Evolutionary conservation across 164 flowering plant species (phyloP).

Genomic region (Vitis labrusca): DNA sequence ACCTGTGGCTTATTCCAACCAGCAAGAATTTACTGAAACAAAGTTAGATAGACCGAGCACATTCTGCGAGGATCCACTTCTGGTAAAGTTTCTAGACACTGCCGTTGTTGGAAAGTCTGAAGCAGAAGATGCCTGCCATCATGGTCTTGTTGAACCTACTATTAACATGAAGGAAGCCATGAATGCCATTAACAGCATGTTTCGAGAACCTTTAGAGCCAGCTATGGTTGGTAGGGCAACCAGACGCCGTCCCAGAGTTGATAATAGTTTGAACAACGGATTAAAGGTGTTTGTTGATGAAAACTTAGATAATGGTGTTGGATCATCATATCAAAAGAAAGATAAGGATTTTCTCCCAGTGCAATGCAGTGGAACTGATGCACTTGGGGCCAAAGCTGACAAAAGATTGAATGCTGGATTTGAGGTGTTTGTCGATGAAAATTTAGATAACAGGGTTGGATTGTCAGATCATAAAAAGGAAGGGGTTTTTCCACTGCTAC

Average conservation of each 20-base stretch:
- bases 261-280: constrained; percentile 25
- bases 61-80: constrained; percentile 60
- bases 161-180: constrained; percentile 90
- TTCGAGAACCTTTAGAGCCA: constrained; percentile 75
- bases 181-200: constrained; percentile 87
- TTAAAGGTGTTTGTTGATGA: constrained; percentile 69
- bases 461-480: constrained; percentile 17
- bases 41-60: constrained; percentile 19
- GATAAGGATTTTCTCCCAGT: constrained; percentile 5
- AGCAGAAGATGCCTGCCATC: constrained; percentile 92
- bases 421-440: constrained; percentile 64
- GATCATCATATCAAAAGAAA: constrained; percentile 15
- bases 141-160: constrained; percentile 94
- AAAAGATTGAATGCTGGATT: constrained; percentile 30
- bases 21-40: constrained; percentile 9
- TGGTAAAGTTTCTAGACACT: constrained; percentile 67
- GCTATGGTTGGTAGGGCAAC: constrained; percentile 37
- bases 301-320: constrained; percentile 27
- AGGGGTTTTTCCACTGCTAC: constrained; percentile 5
- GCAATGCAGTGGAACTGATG: constrained; percentile 11
- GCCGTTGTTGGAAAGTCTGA: constrained; percentile 77
- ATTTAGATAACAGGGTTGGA: constrained; percentile 26
- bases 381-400: constrained; percentile 19
- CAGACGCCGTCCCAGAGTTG: constrained; percentile 32
- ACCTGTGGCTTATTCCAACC: constrained; percentile 3